These are phyloP conservation scores for Zangia roseola DNA, from an alignment of 768 basidiomycete genomes.

Conservation along the genomic window DNA sequence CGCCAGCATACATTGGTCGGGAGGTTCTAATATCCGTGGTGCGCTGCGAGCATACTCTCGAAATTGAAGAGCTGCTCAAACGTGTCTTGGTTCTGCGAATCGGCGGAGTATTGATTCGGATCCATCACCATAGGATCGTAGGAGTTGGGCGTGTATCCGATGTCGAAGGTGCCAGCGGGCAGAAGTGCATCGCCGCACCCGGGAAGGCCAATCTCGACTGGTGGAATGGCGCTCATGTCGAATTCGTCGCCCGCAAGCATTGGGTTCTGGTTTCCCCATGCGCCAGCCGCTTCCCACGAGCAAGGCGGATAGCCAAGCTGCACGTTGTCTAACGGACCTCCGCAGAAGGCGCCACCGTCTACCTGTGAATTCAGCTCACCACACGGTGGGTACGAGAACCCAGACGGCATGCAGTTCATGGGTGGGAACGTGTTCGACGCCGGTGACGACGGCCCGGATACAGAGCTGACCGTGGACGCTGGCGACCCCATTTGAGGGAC, in stretches of 20 bases:
- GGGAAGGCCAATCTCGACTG: constrained; percentile 57
- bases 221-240: constrained; percentile 62
- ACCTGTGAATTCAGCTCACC: constrained; percentile 14
- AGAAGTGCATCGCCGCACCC: constrained; percentile 39
- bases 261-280: constrained; percentile 37
- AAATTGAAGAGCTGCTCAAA: constrained; percentile 39
- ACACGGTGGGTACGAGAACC: constrained; percentile 23
- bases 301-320: constrained; percentile 32
- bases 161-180: constrained; percentile 12
- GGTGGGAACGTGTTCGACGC: constrained; percentile 52
- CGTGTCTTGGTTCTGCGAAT: constrained; percentile 32
- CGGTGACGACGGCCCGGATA: constrained; percentile 52
- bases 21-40: constrained; percentile 32
- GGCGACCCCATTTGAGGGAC: constrained; percentile 50
- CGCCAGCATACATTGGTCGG: constrained; percentile 37
- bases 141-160: constrained; percentile 22
- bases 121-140: constrained; percentile 30
- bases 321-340: constrained; percentile 21
- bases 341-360: constrained; percentile 17
- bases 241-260: constrained; percentile 61
- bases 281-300: constrained; percentile 30
- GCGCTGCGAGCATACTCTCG: constrained; percentile 33
- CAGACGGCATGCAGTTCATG: constrained; percentile 12
- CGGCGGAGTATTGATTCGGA: constrained; percentile 30
- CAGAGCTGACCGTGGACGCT: constrained; percentile 44